A percentile compares a stretch with the other conserved stretches of the same genome.
Evolutionary conservation across 805 yeast species (phyloP).

Genomic region (Metschnikowia amazonensis): DNA sequence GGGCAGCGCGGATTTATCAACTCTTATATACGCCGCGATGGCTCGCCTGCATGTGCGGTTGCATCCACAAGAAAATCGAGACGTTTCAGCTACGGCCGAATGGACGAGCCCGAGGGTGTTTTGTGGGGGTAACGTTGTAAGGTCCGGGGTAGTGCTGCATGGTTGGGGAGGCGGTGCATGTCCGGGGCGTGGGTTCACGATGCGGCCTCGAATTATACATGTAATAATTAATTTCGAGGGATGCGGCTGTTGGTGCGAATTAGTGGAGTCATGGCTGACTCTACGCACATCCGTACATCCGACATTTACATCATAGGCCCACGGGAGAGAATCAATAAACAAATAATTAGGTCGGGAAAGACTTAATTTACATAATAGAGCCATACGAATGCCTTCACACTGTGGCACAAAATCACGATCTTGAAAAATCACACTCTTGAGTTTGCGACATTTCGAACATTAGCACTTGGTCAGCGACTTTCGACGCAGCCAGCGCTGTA

Average conservation of each 20-base stretch:
- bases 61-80: neutral
- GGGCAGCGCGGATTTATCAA: slow-evolving; percentile 1
- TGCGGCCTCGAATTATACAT: neutral
- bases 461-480: too few species aligned
- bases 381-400: too few species aligned
- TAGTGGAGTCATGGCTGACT: slow-evolving; percentile 1
- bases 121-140: neutral
- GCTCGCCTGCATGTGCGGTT: neutral
- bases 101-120: neutral
- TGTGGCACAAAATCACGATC: too few species aligned
- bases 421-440: too few species aligned
- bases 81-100: neutral
- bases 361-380: too few species aligned
- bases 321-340: neutral
- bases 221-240: neutral
- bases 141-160: neutral
- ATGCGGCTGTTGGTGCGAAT: neutral
- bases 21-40: slow-evolving; percentile 5
- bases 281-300: neutral
- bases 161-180: slow-evolving; percentile 6
- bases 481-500: too few species aligned
- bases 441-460: too few species aligned
- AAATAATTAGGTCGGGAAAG: too few species aligned
- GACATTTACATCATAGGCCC: neutral
- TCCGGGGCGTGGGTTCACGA: neutral